These are phyloP conservation scores for Chaetomium globosum DNA, from an alignment of 2,329 filamentous ascomycete genomes.

Conservation along the genomic window DNA sequence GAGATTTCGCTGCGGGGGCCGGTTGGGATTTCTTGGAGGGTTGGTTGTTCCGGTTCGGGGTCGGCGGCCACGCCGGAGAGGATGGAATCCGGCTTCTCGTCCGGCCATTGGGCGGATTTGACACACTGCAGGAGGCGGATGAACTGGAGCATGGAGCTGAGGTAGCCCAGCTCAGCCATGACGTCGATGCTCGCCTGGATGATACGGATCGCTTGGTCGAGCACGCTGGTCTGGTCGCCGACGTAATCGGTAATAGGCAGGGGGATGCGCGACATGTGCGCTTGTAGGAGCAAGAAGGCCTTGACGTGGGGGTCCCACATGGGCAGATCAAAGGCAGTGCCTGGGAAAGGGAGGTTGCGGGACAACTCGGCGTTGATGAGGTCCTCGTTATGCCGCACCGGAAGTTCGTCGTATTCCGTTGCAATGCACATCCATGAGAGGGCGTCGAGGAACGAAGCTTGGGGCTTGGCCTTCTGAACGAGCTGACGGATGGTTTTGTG, in stretches of 20 bases:
- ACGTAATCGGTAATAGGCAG: slow-evolving; percentile 97
- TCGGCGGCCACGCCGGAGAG: slow-evolving; percentile 69
- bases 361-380: slow-evolving; percentile 92
- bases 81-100: slow-evolving; percentile 76
- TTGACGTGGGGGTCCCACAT: slow-evolving; percentile 99
- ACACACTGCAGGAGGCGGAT: slow-evolving; percentile 85
- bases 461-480: slow-evolving; percentile 71
- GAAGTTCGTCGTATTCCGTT: slow-evolving; percentile 95
- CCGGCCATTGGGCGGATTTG: slow-evolving; percentile 90
- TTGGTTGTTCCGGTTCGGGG: slow-evolving; percentile 34
- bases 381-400: slow-evolving; percentile 97
- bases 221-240: slow-evolving; percentile 83
- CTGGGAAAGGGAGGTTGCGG: slow-evolving; percentile 70
- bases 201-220: slow-evolving; percentile 96
- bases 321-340: slow-evolving; percentile 68
- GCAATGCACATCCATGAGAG: slow-evolving; percentile 92
- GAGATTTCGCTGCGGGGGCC: slow-evolving; percentile 48
- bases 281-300: slow-evolving; percentile 88
- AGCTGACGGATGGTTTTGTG: slow-evolving; percentile 92
- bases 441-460: slow-evolving; percentile 77
- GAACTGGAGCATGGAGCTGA: slow-evolving; percentile 78
- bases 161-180: slow-evolving; percentile 81
- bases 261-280: slow-evolving; percentile 89
- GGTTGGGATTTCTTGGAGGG: slow-evolving; percentile 45
- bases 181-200: slow-evolving; percentile 94